phyloP scores from a whole-genome alignment of 2,329 filamentous ascomycete genomes.

The Ascochyta clinopodiicola region DNA sequence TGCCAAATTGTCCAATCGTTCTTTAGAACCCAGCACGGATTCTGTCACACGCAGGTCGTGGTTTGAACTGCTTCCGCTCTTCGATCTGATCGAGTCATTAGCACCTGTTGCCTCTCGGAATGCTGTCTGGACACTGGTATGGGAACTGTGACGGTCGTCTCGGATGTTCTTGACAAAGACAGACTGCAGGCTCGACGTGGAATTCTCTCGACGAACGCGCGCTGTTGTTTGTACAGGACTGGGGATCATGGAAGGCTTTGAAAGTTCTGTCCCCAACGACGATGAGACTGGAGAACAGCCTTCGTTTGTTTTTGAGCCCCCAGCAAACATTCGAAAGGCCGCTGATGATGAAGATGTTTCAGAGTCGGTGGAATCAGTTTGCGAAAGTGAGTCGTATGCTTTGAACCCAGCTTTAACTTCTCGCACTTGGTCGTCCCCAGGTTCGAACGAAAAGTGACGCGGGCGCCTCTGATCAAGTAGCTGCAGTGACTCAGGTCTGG shows the following conservation, averaged over 20 bases:
- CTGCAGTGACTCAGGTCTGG: conserved; percentile 29
- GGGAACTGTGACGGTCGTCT: conserved; percentile 37
- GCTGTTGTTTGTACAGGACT: conserved; percentile 49
- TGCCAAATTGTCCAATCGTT: conserved; percentile 27
- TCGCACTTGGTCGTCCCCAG: conserved; percentile 48
- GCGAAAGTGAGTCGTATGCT: conserved; percentile 9
- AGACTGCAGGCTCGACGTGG: conserved; percentile 48
- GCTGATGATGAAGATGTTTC: conserved; percentile 1
- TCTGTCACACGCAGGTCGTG: conserved; percentile 20
- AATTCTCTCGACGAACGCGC: conserved; percentile 48
- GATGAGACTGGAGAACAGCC: neutral
- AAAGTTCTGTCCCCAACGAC: conserved; percentile 11
- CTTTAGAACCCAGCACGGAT: conserved; percentile 14
- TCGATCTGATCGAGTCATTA: conserved; percentile 15
- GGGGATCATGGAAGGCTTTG: conserved; percentile 51
- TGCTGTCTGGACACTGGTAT: conserved; percentile 39
- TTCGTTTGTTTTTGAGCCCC: neutral
- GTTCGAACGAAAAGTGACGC: conserved; percentile 54
- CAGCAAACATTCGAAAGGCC: neutral
- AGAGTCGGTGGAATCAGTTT: conserved; percentile 13
- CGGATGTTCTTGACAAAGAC: conserved; percentile 23
- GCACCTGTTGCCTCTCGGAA: conserved; percentile 29
- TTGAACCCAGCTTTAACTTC: conserved; percentile 23
- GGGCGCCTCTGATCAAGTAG: conserved; percentile 26
- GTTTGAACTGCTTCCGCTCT: conserved; percentile 30